These are phyloP conservation scores for Neoboletus brunneissimus DNA, from an alignment of 768 basidiomycete genomes.

Conservation along the genomic window DNA sequence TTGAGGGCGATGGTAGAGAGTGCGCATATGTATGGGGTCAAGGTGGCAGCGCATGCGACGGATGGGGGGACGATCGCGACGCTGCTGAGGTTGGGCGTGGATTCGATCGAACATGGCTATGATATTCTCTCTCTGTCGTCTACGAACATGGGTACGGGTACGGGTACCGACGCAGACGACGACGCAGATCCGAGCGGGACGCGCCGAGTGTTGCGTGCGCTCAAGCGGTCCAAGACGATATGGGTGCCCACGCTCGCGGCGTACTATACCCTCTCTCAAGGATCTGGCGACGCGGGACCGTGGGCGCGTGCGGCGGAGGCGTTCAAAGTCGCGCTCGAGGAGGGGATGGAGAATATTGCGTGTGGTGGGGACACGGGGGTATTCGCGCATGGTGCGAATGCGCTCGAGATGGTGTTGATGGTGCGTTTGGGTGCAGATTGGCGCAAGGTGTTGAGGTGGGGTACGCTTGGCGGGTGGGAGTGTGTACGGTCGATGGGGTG, in stretches of 20 bases:
- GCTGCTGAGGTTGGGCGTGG: conserved; percentile 33
- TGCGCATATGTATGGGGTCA: conserved; percentile 50
- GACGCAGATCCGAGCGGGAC: conserved; percentile 7
- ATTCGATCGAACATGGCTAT: conserved; percentile 59
- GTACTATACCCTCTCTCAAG: conserved; percentile 36
- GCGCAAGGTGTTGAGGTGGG: conserved; percentile 54
- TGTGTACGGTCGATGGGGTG: conserved; percentile 48
- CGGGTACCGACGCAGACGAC: neutral
- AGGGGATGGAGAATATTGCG: conserved; percentile 47
- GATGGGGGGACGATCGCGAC: conserved; percentile 33
- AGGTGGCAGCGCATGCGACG: conserved; percentile 56
- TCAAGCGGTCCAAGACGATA: conserved; percentile 31
- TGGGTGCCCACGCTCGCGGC: conserved; percentile 63
- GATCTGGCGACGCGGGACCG: conserved; percentile 4
- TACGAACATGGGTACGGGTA: neutral
- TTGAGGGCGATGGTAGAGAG: conserved; percentile 48
- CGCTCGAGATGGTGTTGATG: conserved; percentile 62
- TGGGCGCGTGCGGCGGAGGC: conserved; percentile 41
- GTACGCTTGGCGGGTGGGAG: conserved; percentile 57
- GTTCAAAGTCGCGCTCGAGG: conserved; percentile 46
- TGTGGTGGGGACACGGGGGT: conserved; percentile 66
- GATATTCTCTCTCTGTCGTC: conserved; percentile 14
- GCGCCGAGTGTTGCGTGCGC: conserved; percentile 16
- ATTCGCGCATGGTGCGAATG: conserved; percentile 60
- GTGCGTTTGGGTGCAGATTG: conserved; percentile 51